Evolutionary conservation across 129 eudicot species (phyloP), one percentile per base, ranked within the genome.

Genomic region (Ambrosia trifida): DNA sequence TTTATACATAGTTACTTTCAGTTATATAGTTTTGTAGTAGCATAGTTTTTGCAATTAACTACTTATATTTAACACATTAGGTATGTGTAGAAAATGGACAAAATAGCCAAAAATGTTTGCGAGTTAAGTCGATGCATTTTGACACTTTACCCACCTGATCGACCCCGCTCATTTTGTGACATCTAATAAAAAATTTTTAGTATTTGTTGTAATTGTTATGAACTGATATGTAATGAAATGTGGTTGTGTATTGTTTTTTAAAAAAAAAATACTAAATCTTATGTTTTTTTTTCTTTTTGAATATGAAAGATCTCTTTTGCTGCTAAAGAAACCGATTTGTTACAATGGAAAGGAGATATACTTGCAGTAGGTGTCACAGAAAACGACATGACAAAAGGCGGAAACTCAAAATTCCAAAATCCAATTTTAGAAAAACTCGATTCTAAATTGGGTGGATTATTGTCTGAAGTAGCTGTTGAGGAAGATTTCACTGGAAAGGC

Each of bases 271-370:
- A 56, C 62, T 83, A 52, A 75, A 70, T 46, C 28, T 18, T 32
- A 62, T 1, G 28, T 24, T 59, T 11, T 62, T 38, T 46, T 45
- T 30, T 50, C 50, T 76, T 57, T 64, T 67, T 33, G 46, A 40
- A 53, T 11, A 43, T 70, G 32, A 14, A 72, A 94, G 98, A 88
- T 94, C 64, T 80, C 86, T 7, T 83, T 94, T 73, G 82, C 89
- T 32, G 97, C 92, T 33, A 90, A 94, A 90, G 99, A 90, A 64
- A 72, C 84, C 32, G 87, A 90, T 69, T 84, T 83, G 80, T 67
- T 80, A 16, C 93, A 87, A 84, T 94, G 99, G 99, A 90, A 84
- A 83, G 99, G 97, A 45, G 99, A 90, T 72, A 77, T 90, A 16
- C 97, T 94, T 24, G 99, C 97, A 2, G 94, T 94, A 0, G 99